Conservation (phyloP, 2,329 filamentous ascomycete genomes). For the Stromatinia cepivora region DNA sequence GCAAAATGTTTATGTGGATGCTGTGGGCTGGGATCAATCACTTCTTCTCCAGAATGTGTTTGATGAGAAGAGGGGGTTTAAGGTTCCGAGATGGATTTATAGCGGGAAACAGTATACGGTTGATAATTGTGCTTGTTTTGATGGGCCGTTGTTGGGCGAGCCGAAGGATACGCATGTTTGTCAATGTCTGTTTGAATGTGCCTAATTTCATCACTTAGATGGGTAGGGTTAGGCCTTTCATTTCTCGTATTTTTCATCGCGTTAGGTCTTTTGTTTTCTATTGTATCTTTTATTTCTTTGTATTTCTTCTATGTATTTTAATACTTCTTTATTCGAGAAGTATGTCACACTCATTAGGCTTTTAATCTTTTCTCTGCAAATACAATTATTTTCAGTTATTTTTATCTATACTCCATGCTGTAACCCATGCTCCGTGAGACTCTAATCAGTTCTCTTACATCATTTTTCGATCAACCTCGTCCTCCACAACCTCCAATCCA, state of each 20-base stretch:
- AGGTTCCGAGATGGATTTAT: neutral
- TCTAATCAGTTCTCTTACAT: too few relatives aligned
- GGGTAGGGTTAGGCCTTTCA: too few relatives aligned
- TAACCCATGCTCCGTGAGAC: neutral
- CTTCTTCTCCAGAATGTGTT: neutral
- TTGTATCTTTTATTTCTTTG: neutral
- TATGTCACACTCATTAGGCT: neutral
- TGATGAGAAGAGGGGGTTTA: neutral
- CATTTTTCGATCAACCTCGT: neutral
- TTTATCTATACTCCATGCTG: neutral
- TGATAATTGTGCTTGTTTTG: neutral
- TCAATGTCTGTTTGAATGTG: slow-evolving; percentile 1
- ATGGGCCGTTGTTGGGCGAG: neutral
- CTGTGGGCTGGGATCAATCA: neutral
- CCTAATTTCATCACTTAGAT: neutral
- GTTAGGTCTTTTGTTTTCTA: neutral
- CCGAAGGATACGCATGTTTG: slow-evolving; percentile 15
- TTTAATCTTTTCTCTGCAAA: neutral
- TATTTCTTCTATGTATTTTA: neutral
- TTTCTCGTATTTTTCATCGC: neutral
- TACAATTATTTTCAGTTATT: neutral
- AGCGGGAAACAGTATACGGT: neutral
- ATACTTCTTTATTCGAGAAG: neutral
- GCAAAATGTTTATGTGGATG: neutral
- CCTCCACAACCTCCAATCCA: neutral